These are phyloP conservation scores for Termitomyces titanicus DNA, from an alignment of 768 basidiomycete genomes.

Conservation along the genomic window DNA sequence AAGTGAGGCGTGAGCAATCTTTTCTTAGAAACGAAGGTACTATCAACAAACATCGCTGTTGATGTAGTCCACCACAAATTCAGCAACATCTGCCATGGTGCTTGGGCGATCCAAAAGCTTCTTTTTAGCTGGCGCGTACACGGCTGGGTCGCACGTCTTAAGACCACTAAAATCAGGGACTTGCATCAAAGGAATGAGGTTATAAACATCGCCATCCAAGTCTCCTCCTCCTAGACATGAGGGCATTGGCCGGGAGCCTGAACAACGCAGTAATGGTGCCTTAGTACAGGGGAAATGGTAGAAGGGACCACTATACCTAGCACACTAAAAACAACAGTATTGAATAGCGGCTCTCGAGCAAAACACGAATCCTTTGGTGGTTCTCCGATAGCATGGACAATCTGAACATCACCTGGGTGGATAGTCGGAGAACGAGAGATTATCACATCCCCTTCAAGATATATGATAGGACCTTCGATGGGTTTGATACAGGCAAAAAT, in stretches of 20 bases:
- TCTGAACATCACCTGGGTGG: slow-evolving; percentile 65
- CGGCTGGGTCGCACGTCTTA: slow-evolving; percentile 33
- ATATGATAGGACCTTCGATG: slow-evolving; percentile 32
- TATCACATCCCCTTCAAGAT: slow-evolving; percentile 50
- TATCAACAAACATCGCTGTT: slow-evolving; percentile 49
- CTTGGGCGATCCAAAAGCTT: slow-evolving; percentile 43
- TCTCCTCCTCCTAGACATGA: slow-evolving; percentile 68
- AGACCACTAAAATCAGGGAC: slow-evolving; percentile 31
- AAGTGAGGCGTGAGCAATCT: background rate
- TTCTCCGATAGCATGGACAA: slow-evolving; percentile 56
- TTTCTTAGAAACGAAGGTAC: background rate
- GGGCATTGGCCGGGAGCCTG: slow-evolving; percentile 57
- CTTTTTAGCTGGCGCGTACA: slow-evolving; percentile 44
- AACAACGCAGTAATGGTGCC: background rate
- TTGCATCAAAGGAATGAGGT: slow-evolving; percentile 40
- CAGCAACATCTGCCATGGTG: slow-evolving; percentile 61
- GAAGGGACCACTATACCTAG: slow-evolving; percentile 33
- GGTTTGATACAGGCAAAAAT: slow-evolving; percentile 60
- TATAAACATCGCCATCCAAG: slow-evolving; percentile 63
- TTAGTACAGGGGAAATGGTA: background rate
- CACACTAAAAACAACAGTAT: slow-evolving; percentile 64
- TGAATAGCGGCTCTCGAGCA: slow-evolving; percentile 45
- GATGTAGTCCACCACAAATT: slow-evolving; percentile 70
- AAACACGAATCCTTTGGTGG: slow-evolving; percentile 55
- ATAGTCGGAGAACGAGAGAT: slow-evolving; percentile 67